Conservation (phyloP, 768 basidiomycete genomes). For the Leccinum imitatum region DNA sequence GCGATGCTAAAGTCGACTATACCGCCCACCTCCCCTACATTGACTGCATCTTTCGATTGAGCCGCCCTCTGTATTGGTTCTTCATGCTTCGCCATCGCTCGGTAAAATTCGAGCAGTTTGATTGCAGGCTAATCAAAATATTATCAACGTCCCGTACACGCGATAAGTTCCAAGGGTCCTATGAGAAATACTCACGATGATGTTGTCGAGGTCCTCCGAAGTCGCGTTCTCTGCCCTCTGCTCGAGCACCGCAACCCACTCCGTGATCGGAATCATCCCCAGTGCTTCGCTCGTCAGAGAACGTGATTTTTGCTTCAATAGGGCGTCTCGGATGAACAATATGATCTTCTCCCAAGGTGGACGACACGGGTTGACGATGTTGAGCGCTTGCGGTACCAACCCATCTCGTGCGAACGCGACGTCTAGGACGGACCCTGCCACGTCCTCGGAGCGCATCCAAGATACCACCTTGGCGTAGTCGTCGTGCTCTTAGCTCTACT, state of each 20-base stretch:
- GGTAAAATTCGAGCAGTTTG: constrained; percentile 33
- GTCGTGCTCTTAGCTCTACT: neutral
- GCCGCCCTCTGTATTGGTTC: neutral
- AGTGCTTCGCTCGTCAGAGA: constrained; percentile 11
- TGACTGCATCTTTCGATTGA: neutral
- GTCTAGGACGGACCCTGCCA: constrained; percentile 34
- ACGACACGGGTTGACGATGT: constrained; percentile 40
- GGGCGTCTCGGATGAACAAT: constrained; percentile 18
- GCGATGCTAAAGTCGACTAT: constrained; percentile 7
- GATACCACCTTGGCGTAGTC: constrained; percentile 20
- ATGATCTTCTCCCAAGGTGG: constrained; percentile 33
- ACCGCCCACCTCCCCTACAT: constrained; percentile 5
- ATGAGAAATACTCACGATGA: constrained; percentile 7
- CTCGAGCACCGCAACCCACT: constrained; percentile 33
- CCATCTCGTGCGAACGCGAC: constrained; percentile 26
- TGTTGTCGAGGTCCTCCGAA: constrained; percentile 5
- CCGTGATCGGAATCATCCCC: constrained; percentile 23
- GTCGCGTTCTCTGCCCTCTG: constrained; percentile 18
- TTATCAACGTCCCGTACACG: neutral
- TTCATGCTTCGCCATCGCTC: constrained; percentile 10
- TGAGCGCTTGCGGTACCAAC: constrained; percentile 24
- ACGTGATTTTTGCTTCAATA: constrained; percentile 13
- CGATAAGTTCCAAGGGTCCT: too few relatives aligned
- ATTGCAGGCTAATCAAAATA: constrained; percentile 30
- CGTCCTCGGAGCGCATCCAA: constrained; percentile 41